Conservation (phyloP, 2,329 filamentous ascomycete genomes). For the Cytospora paraplurivora region DNA sequence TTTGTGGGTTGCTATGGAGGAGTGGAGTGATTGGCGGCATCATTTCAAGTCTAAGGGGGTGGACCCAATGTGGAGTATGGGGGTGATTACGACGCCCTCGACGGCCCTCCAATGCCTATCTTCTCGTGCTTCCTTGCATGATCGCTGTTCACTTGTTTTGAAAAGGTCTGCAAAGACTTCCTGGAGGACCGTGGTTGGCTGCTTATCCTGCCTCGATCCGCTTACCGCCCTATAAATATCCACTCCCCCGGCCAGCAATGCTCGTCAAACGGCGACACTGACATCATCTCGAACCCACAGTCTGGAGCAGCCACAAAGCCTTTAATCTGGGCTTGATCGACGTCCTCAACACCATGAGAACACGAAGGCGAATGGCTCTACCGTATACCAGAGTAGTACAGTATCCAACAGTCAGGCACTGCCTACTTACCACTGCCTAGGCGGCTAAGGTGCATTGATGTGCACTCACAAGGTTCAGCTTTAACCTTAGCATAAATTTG, state of each 20-base stretch:
- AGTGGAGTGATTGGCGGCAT: neutral
- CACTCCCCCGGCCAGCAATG: neutral
- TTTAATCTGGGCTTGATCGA: conserved; percentile 1
- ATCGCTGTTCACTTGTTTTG: neutral
- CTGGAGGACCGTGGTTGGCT: neutral
- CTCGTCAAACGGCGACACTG: neutral
- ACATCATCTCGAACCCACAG: neutral
- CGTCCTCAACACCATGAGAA: neutral
- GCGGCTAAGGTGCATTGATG: neutral
- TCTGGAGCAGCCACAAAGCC: neutral
- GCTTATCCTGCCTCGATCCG: neutral
- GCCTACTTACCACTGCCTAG: neutral
- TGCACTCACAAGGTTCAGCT: neutral
- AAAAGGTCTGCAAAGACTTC: neutral
- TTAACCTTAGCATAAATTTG: neutral
- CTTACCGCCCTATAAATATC: neutral
- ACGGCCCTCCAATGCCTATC: neutral
- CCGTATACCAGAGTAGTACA: neutral
- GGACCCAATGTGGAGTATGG: neutral
- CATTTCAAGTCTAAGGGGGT: neutral
- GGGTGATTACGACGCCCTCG: conserved; percentile 1
- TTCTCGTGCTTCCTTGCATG: neutral
- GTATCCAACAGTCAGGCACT: neutral
- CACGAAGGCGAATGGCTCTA: neutral
- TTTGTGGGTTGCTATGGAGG: neutral